phyloP scores from a whole-genome alignment of 2,329 filamentous ascomycete species.

The Ilyonectria sp. region DNA sequence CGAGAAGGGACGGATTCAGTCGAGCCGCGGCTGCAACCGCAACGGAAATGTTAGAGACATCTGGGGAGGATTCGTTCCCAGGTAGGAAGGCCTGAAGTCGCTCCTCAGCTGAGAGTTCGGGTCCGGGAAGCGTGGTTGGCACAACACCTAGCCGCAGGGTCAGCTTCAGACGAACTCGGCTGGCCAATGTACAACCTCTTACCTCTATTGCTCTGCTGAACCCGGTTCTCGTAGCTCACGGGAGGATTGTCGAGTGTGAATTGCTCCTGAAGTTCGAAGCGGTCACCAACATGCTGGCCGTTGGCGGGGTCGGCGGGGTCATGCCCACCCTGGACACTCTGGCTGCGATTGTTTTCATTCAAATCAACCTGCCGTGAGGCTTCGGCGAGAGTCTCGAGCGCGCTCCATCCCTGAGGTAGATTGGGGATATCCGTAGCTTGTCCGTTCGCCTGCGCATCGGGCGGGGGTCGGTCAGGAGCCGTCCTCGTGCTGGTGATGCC shows the following conservation, averaged over 20 bases:
- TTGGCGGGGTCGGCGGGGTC: slow-evolving; percentile 47
- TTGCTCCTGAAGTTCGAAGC: slow-evolving; percentile 71
- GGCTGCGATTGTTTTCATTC: slow-evolving; percentile 71
- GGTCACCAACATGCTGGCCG: slow-evolving; percentile 49
- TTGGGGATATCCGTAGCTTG: slow-evolving; percentile 50
- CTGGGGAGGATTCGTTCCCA: slow-evolving; percentile 54
- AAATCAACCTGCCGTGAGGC: slow-evolving; percentile 86
- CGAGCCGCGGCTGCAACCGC: slow-evolving; percentile 71
- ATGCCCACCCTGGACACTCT: slow-evolving; percentile 55
- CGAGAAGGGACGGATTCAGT: slow-evolving; percentile 68
- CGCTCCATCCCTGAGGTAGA: slow-evolving; percentile 78
- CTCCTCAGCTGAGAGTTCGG: slow-evolving; percentile 63
- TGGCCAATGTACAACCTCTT: slow-evolving; percentile 1
- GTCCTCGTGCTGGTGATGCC: slow-evolving; percentile 72
- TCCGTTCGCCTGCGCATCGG: slow-evolving; percentile 48
- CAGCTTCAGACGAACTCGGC: slow-evolving; percentile 9
- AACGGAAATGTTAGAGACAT: slow-evolving; percentile 67
- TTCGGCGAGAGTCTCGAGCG: slow-evolving; percentile 88
- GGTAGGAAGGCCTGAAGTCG: slow-evolving; percentile 64
- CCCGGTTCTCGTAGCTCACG: slow-evolving; percentile 60
- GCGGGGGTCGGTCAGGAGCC: slow-evolving; percentile 50
- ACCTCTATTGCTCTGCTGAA: slow-evolving; percentile 48
- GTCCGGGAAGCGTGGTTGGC: slow-evolving; percentile 46
- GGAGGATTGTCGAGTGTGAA: slow-evolving; percentile 72
- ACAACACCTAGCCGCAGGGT: slow-evolving; percentile 36